Evolutionary conservation across 306 rosid genomes (phyloP), one percentile per base, ranked within the genome.

Genomic region (Sindora glabra): DNA sequence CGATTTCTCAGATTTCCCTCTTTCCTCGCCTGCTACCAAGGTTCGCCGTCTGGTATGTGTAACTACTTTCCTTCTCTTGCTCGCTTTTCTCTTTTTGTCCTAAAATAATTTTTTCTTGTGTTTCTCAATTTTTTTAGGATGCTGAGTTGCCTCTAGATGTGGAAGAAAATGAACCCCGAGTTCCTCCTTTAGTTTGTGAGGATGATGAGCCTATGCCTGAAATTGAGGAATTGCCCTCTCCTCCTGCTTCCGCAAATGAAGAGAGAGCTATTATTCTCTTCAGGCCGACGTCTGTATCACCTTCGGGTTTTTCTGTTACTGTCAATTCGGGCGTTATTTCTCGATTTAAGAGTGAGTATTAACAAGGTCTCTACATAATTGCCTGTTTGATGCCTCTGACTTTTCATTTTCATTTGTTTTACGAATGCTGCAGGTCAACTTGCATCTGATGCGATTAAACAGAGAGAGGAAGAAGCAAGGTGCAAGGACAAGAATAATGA

Each of bases 31-130:
- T 0, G 85, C 96, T 8, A 77, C 83, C 27, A 92, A 92, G 83
- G 88, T 88, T 76, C 98, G 98, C 63, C 95, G 98, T 56, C 81
- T 92, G 70, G 95, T 85, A 62, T n/a, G n/a, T n/a, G n/a, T n/a
- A n/a, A n/a, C n/a, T n/a, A n/a, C 27, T 15, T 15, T 26, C 50
- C 19, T 11, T 3, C 2, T 6, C 3, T 6, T 3, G 25, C 2
- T 6, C 2, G 6, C 1, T 25, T 4, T 10, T 24, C 54, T 3
- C 12, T 12, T 15, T 5, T 3, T n/a, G 21, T 13, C 18, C 19
- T 27, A 2, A 11, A n/a, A 19, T 1, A 4, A 30, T 22, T 8
- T 18, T 40, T 11, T 25, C 11, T 48, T 15, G n/a, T 3, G 6
- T 15, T 37, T 6, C 15, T 23, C 4, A 15, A 9, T 11, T 9